A percentile compares a stretch with the other conserved stretches of the same genome.
phyloP scores from a whole-genome alignment of 768 basidiomycete species.

The Rickenella mellea region DNA sequence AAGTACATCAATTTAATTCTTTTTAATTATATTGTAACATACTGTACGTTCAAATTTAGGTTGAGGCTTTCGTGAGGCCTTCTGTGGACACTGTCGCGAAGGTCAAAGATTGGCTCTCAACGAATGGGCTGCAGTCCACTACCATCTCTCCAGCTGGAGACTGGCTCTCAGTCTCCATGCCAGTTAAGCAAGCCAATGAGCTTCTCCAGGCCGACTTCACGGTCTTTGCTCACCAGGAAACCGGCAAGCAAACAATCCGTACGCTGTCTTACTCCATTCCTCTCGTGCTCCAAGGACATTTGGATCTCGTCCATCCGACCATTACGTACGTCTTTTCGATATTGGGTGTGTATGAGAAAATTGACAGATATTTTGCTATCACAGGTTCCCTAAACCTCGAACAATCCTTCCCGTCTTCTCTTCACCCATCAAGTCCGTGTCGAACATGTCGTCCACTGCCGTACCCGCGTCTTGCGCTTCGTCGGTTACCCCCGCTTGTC shows the following conservation, averaged over 20 bases:
- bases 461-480: constrained; percentile 19
- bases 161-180: constrained; percentile 17
- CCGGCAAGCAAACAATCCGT: constrained; percentile 14
- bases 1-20: constrained; percentile 17
- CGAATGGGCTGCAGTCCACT: constrained; percentile 12
- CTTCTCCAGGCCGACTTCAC: constrained; percentile 19
- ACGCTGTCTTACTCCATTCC: constrained; percentile 21
- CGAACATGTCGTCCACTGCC: constrained; percentile 6
- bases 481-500: constrained; percentile 22
- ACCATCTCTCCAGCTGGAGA: constrained; percentile 17
- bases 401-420: constrained; percentile 11
- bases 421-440: constrained; percentile 9
- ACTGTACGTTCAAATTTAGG: no score
- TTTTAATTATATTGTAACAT: no score
- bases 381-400: constrained; percentile 6
- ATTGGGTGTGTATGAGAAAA: no score
- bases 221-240: constrained; percentile 13
- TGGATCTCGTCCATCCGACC: constrained; percentile 21
- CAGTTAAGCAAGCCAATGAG: constrained; percentile 18
- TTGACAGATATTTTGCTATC: no score
- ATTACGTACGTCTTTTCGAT: constrained; percentile 11
- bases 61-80: constrained; percentile 20
- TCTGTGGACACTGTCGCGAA: constrained; percentile 12
- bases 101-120: constrained; percentile 16
- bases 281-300: constrained; percentile 11